Evolutionary conservation across 768 basidiomycete species (phyloP).

Genomic region (Coprinopsis marcescibilis): DNA sequence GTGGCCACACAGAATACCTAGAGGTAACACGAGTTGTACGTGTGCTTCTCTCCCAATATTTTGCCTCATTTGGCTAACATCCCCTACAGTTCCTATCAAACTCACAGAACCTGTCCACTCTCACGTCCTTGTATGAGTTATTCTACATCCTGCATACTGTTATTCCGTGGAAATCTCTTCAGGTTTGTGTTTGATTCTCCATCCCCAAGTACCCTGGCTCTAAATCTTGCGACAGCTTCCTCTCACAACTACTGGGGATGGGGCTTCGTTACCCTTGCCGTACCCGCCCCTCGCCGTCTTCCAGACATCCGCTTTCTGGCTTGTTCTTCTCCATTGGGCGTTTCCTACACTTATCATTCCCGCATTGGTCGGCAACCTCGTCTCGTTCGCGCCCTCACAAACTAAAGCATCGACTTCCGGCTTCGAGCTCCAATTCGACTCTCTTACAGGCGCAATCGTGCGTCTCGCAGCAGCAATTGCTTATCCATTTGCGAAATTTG

Average conservation of each 20-base stretch:
- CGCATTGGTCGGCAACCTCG: slow-evolving; percentile 46
- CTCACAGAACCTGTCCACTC: slow-evolving; percentile 53
- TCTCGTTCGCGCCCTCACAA: slow-evolving; percentile 51
- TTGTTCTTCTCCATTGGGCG: slow-evolving; percentile 54
- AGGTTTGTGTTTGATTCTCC: slow-evolving; percentile 27
- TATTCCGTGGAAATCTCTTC: slow-evolving; percentile 46
- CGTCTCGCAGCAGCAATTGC: slow-evolving; percentile 55
- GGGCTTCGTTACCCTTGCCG: slow-evolving; percentile 25
- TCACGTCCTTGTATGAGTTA: slow-evolving; percentile 51
- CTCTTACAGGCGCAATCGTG: slow-evolving; percentile 58
- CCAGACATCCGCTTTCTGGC: slow-evolving; percentile 44
- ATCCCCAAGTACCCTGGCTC: background rate
- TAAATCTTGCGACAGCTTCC: slow-evolving; percentile 19
- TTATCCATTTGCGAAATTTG: slow-evolving; percentile 43
- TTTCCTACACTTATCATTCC: slow-evolving; percentile 60
- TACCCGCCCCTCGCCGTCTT: slow-evolving; percentile 47
- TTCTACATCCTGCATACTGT: slow-evolving; percentile 45
- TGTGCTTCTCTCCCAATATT: slow-evolving; percentile 6
- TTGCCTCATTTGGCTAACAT: slow-evolving; percentile 6
- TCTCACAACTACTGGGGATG: slow-evolving; percentile 19
- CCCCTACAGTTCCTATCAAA: slow-evolving; percentile 54
- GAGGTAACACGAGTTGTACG: slow-evolving; percentile 32
- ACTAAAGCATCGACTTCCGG: slow-evolving; percentile 1
- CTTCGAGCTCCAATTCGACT: slow-evolving; percentile 51
- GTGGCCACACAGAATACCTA: slow-evolving; percentile 31